Evolutionary conservation across 2,329 filamentous ascomycete species (phyloP).

Genomic region (Fusarium sublunatum): DNA sequence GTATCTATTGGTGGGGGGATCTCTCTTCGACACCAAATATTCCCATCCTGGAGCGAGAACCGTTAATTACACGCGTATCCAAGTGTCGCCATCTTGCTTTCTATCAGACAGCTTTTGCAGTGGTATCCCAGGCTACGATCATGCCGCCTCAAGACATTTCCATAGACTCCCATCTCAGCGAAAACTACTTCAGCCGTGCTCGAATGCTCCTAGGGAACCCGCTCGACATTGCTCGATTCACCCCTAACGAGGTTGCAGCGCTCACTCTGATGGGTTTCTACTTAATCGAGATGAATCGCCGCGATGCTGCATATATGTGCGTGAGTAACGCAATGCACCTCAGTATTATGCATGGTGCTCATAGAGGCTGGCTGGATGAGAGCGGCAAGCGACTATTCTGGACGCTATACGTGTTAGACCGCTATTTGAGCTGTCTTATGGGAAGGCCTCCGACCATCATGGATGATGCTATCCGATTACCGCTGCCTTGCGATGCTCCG

Average conservation of each 20-base stretch:
- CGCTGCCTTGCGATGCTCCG: constrained; percentile 55
- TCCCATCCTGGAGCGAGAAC: constrained; percentile 36
- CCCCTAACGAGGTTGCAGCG: constrained; percentile 57
- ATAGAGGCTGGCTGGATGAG: constrained; percentile 58
- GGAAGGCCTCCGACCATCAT: constrained; percentile 60
- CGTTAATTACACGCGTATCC: constrained; percentile 36
- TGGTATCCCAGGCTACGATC: constrained; percentile 49
- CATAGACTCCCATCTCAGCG: constrained; percentile 52
- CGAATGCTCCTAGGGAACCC: constrained; percentile 59
- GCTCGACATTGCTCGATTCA: constrained; percentile 56
- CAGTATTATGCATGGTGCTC: constrained; percentile 61
- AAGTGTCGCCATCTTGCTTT: constrained; percentile 56
- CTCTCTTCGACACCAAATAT: constrained; percentile 49
- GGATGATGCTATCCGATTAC: constrained; percentile 60
- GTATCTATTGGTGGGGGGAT: constrained; percentile 62
- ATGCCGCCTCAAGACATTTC: constrained; percentile 27
- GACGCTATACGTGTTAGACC: constrained; percentile 64
- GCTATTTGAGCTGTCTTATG: constrained; percentile 61
- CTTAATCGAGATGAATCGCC: constrained; percentile 60
- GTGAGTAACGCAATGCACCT: constrained; percentile 61
- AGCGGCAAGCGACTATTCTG: constrained; percentile 61
- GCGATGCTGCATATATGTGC: constrained; percentile 61
- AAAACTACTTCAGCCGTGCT: constrained; percentile 59
- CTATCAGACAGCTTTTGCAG: constrained; percentile 59
- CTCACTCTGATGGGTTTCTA: constrained; percentile 62